phyloP scores from a whole-genome alignment of 108 stramenopile genomes.

The Asterionellopsis glacialis region DNA sequence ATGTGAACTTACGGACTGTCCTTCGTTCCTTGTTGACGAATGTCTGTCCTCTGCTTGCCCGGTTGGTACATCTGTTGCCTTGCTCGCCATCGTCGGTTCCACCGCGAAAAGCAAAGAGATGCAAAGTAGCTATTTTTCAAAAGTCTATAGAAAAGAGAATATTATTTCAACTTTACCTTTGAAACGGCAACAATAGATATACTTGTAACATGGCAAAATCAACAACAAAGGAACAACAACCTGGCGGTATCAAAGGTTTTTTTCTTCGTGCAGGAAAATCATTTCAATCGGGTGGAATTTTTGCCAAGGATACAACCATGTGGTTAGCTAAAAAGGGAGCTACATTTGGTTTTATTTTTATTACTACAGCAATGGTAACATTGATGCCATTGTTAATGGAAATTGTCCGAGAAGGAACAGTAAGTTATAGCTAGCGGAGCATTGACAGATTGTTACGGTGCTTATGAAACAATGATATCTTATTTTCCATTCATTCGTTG shows the following conservation, averaged over 20 bases:
- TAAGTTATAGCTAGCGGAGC: slow-evolving; percentile 20
- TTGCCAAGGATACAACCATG: slow-evolving; percentile 50
- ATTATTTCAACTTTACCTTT: no score
- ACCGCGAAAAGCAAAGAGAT: no score
- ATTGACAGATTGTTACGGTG: not conserved
- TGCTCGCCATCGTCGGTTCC: no score
- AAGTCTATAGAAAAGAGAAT: no score
- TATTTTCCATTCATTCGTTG: no score
- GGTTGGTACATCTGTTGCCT: no score
- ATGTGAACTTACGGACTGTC: no score
- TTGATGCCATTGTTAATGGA: slow-evolving; percentile 87
- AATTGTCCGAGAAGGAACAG: slow-evolving; percentile 81
- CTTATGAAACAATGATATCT: no score
- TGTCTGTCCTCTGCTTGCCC: no score
- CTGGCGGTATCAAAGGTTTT: slow-evolving; percentile 82
- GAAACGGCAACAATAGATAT: no score
- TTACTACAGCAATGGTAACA: slow-evolving; percentile 76
- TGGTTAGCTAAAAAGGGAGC: slow-evolving; percentile 56
- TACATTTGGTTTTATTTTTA: slow-evolving; percentile 59
- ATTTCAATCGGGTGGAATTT: slow-evolving; percentile 53
- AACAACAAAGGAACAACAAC: slow-evolving; percentile 11
- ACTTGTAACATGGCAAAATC: slow-evolving; percentile 3
- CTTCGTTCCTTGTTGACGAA: no score
- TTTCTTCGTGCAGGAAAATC: slow-evolving; percentile 62
- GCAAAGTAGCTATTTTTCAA: no score